These are phyloP conservation scores for Ceratocystis cubensis DNA, from an alignment of 2,329 filamentous ascomycete species.

Conservation along the genomic window DNA sequence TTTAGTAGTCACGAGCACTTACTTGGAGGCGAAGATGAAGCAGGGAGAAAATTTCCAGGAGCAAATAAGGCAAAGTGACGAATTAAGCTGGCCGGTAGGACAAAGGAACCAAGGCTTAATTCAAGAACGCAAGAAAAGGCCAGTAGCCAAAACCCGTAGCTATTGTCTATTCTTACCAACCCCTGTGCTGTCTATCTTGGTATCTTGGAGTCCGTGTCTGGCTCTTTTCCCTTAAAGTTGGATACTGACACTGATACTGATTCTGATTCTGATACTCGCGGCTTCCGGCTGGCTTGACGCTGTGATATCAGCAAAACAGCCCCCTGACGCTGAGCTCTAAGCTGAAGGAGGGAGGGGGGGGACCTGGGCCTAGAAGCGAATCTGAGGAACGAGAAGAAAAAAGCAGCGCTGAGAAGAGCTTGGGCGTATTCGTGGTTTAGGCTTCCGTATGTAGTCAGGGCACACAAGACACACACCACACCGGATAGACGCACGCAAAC, in stretches of 20 bases:
- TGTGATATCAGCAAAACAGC: background rate
- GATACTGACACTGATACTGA: background rate
- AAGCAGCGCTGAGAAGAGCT: background rate
- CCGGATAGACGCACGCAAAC: background rate
- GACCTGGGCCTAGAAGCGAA: background rate
- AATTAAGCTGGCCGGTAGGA: background rate
- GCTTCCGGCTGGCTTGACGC: background rate
- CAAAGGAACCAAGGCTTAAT: background rate
- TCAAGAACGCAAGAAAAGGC: too few species aligned
- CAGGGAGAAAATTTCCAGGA: background rate
- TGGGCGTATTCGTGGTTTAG: conserved; percentile 4
- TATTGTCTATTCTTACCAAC: background rate
- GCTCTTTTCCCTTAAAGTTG: background rate
- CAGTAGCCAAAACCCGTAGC: background rate
- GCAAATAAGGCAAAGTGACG: background rate
- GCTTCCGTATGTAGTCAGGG: background rate
- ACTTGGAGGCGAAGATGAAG: background rate
- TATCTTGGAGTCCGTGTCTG: background rate
- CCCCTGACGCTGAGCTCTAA: background rate
- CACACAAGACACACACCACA: background rate
- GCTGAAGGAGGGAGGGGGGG: background rate
- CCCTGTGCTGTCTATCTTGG: too few species aligned
- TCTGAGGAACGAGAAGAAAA: background rate
- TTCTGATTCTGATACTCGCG: background rate
- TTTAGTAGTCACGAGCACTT: background rate